These are phyloP conservation scores for Mortierella sp. DNA, from an alignment of 371 early-diverging fungal species.

Conservation along the genomic window DNA sequence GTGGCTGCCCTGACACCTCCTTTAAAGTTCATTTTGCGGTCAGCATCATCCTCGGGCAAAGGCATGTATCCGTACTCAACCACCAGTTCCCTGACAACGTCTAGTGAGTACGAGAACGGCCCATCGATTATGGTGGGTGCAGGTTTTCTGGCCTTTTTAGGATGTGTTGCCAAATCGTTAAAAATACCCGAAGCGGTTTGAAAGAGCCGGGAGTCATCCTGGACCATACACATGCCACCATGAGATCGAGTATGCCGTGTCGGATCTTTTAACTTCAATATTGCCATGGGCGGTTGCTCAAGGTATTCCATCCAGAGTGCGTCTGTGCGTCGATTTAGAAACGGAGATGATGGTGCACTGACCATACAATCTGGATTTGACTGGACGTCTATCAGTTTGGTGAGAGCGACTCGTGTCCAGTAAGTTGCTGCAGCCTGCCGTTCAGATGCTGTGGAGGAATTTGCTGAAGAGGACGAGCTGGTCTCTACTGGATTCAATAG, in stretches of 20 bases:
- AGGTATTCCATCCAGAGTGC: conserved; percentile 32
- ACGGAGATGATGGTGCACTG: conserved; percentile 38
- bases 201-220: conserved; percentile 48
- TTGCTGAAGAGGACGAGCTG: not conserved
- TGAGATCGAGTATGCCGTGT: not conserved
- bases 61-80: conserved; percentile 51
- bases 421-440: conserved; percentile 20
- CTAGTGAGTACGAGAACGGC: conserved; percentile 17
- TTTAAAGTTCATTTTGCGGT: conserved; percentile 31
- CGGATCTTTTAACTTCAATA: conserved; percentile 5
- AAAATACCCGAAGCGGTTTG: conserved; percentile 45
- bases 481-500: not conserved
- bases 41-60: conserved; percentile 48
- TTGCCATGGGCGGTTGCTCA: conserved; percentile 10
- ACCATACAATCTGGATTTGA: not conserved
- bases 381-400: conserved; percentile 14
- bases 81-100: conserved; percentile 12
- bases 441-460: not conserved
- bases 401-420: conserved; percentile 41
- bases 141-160: conserved; percentile 19
- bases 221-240: conserved; percentile 22
- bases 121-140: conserved; percentile 33
- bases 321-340: conserved; percentile 30
- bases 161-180: conserved; percentile 30
- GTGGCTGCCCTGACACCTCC: conserved; percentile 31